A percentile compares a stretch with the other conserved stretches of the same genome.
Evolutionary conservation across 345 rosid species (phyloP).

Genomic region (Heritiera fomes): DNA sequence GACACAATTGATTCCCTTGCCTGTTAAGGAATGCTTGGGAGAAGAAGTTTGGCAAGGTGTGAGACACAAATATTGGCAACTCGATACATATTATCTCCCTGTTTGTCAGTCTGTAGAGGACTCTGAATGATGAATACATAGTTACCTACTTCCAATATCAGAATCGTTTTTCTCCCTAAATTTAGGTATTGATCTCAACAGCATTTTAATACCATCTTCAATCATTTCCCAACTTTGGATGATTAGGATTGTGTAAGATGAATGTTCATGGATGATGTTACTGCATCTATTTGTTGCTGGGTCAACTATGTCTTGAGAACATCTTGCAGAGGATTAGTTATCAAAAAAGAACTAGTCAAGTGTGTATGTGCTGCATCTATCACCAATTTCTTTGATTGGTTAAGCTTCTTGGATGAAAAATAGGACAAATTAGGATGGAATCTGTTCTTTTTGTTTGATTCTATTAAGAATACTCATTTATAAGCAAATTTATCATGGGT

Average conservation of each 20-base stretch:
- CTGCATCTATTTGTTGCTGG: neutral
- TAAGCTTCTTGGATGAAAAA: neutral
- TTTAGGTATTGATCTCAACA: neutral
- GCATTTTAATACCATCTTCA: neutral
- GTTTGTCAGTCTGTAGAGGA: slow-evolving; percentile 64
- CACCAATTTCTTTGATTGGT: neutral
- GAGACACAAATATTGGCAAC: slow-evolving; percentile 89
- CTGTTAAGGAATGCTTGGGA: slow-evolving; percentile 83
- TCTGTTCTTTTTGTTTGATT: neutral
- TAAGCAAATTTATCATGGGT: neutral
- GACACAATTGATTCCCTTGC: slow-evolving; percentile 76
- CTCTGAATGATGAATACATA: slow-evolving; percentile 34
- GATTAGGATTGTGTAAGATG: neutral
- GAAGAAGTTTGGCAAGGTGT: slow-evolving; percentile 90
- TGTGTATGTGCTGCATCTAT: neutral
- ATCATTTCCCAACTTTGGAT: neutral
- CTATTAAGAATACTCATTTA: neutral
- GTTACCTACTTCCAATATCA: neutral
- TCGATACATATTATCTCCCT: slow-evolving; percentile 82
- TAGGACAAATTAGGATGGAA: neutral
- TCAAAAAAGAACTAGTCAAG: neutral
- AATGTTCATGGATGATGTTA: neutral
- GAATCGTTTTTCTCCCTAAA: neutral
- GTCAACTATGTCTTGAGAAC: neutral
- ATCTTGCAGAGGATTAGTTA: neutral